phyloP scores from a whole-genome alignment of 345 rosid genomes.

The Populus davidiana region DNA sequence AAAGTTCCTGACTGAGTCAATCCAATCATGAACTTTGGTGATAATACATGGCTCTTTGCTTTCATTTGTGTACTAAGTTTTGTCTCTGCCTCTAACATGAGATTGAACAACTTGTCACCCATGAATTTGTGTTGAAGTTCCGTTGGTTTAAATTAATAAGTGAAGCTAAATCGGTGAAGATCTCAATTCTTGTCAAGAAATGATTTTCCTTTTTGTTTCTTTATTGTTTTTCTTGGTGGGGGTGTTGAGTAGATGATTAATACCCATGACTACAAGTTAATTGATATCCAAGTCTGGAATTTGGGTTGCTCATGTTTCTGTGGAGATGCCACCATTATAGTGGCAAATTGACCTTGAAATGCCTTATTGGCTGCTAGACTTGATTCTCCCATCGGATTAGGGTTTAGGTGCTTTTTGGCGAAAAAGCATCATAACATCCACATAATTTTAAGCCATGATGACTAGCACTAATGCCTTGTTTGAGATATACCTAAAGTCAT shows the following conservation, averaged over 20 bases:
- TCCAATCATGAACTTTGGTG: neutral
- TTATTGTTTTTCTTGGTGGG: neutral
- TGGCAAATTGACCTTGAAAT: no score
- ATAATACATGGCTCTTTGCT: neutral
- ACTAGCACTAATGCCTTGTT: neutral
- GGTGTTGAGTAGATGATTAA: neutral
- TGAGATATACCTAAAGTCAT: neutral
- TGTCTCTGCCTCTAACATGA: no score
- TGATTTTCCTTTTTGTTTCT: neutral
- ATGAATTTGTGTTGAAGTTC: neutral
- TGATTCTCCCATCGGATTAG: neutral
- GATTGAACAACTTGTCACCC: no score
- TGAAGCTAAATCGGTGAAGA: neutral
- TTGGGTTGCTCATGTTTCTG: neutral
- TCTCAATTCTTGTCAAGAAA: neutral
- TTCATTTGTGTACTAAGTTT: neutral
- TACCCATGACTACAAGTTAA: neutral
- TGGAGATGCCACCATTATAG: no score
- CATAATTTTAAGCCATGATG: neutral
- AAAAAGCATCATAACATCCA: neutral
- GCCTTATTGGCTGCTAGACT: no score
- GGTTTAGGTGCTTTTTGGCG: neutral
- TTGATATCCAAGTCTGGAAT: neutral
- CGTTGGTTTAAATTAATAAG: neutral
- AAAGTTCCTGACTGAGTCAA: neutral